Conservation (phyloP, 208 protist species). For the Crithidia sp. region DNA sequence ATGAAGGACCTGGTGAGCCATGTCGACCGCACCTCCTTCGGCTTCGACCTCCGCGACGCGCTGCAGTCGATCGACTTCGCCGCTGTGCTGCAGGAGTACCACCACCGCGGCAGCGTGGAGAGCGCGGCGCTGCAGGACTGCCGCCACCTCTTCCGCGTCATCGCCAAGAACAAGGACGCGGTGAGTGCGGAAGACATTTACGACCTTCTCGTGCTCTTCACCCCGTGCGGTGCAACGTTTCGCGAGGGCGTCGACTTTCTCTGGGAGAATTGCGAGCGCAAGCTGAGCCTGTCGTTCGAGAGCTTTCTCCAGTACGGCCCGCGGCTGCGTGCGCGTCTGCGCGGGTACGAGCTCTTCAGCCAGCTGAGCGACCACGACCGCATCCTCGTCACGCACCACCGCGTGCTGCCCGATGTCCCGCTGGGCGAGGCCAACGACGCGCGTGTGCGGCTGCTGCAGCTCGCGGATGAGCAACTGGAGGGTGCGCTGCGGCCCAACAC, state of each 20-base stretch:
- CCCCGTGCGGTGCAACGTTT: conserved; percentile 49
- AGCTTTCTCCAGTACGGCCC: conserved; percentile 67
- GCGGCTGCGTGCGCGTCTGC: conserved; percentile 49
- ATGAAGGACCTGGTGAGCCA: conserved; percentile 30
- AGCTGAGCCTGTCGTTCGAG: conserved; percentile 48
- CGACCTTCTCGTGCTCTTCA: conserved; percentile 68
- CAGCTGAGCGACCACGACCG: conserved; percentile 46
- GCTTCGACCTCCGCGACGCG: conserved; percentile 19
- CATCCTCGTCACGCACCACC: conserved; percentile 48
- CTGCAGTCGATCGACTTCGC: conserved; percentile 27
- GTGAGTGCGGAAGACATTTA: conserved; percentile 61
- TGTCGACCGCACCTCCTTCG: conserved; percentile 25
- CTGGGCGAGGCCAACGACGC: conserved; percentile 26
- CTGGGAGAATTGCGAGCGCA: conserved; percentile 67
- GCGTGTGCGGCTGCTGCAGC: conserved; percentile 40
- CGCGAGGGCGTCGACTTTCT: conserved; percentile 76
- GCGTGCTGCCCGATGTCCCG: conserved; percentile 43
- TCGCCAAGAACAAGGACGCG: conserved; percentile 47
- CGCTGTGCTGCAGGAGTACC: conserved; percentile 12
- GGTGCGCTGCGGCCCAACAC: conserved; percentile 16
- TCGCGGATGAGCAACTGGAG: conserved; percentile 33
- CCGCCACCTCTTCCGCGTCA: conserved; percentile 44
- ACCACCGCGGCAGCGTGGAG: conserved; percentile 5
- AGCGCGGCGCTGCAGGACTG: conserved; percentile 20
- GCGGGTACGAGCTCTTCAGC: conserved; percentile 59